Base-by-base conservation (phyloP, 164 flowering plant genomes). In the Nelumbo lutea region DNA sequence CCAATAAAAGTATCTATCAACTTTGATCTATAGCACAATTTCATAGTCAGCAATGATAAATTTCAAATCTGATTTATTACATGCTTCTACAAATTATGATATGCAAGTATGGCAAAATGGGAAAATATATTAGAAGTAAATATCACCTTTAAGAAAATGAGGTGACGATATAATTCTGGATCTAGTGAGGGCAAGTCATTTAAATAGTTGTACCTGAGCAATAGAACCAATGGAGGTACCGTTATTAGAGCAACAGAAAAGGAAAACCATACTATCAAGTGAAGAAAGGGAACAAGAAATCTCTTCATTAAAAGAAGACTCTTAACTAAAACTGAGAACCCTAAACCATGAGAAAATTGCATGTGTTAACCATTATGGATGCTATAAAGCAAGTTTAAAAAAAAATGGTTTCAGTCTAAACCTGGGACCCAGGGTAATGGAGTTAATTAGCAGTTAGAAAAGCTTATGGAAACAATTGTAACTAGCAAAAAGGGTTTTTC, bases 141-240 rank as follows among this genome's bases (percentile, higher is more conserved):
- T 11, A 63, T 79, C 73, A 94, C 98, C 96, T 95, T 92, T 42
- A 96, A 80, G 73, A 89, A 96, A 51, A 93, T 86, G 71, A 96
- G 97, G 76, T 96, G 99, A 47, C 91, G 93, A 78, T 93, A 92
- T 65, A 96, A 76, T 76, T 96, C 98, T 47, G 97, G 99, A 73
- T 96, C 99, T 77, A 96, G 71, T 13, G 99, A 96, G 73, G 99
- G 98, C 81, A 96, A 83, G 74, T 96, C 97, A 77, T 96, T 89
- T 75, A 92, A 82, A 80, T 90, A 90, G 79, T 96, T 96, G 75
- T 85, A 70, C 91, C 98, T 95, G 73, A 56, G 38, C 61, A 78
- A 64, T 45, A 71, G 27, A 63, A 61, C 39, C 38, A 45, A 58
- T 14, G 27, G 15, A 62, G 27, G 15, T 9, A 39, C 40, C 56